Percentiles rank a stretch among this genome's conserved stretches.
These are phyloP conservation scores for Yamadazyma diddensiae DNA, from an alignment of 1,139 yeast genomes.

Conservation along the genomic window DNA sequence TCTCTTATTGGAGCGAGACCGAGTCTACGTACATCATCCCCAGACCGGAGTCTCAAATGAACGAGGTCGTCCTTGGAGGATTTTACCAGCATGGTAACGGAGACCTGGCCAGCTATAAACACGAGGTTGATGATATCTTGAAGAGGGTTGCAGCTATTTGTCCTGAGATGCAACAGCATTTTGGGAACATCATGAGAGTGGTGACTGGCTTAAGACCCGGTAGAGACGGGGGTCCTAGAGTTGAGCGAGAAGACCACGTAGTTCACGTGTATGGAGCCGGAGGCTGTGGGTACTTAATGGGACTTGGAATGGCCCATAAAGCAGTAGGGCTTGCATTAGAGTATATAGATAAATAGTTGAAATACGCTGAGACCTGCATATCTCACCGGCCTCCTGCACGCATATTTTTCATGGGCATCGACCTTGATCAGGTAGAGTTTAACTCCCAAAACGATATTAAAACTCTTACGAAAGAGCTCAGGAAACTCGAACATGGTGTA, in stretches of 20 bases:
- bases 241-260: conserved; percentile 32
- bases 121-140: conserved; percentile 53
- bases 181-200: conserved; percentile 43
- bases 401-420: conserved; percentile 5
- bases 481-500: conserved; percentile 55
- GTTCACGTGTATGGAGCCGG: conserved; percentile 74
- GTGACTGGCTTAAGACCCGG: conserved; percentile 66
- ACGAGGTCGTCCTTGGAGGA: conserved; percentile 62
- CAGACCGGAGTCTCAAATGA: conserved; percentile 55
- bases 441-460: conserved; percentile 18
- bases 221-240: conserved; percentile 61
- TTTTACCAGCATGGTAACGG: conserved; percentile 51
- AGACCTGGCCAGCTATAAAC: conserved; percentile 48
- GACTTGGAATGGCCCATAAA: conserved; percentile 55
- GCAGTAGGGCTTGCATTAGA: conserved; percentile 32
- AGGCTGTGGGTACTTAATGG: conserved; percentile 74
- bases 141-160: conserved; percentile 46
- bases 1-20: conserved; percentile 49
- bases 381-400: too few species aligned
- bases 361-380: background rate
- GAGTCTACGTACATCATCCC: conserved; percentile 67
- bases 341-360: too few species aligned
- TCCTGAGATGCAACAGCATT: conserved; percentile 43
- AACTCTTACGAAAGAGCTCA: conserved; percentile 32
- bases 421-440: conserved; percentile 3